phyloP scores from a whole-genome alignment of 1,284 basidiomycete species.

The Microbotryum violaceum region DNA sequence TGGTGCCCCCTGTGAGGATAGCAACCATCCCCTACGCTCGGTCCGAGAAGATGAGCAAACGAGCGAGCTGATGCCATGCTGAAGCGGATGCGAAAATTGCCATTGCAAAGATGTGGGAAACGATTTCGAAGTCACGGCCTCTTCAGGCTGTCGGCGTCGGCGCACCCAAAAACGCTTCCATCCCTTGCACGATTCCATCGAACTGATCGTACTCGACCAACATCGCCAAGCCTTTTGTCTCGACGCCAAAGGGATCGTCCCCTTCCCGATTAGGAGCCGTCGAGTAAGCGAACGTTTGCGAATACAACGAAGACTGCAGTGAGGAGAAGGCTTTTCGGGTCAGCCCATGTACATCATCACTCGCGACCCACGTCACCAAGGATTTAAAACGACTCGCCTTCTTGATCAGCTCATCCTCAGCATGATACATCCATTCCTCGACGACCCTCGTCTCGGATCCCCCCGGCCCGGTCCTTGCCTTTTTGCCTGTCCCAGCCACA shows the following conservation, averaged over 20 bases:
- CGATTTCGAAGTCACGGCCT: no score
- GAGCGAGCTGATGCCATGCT: no score
- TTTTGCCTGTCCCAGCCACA: constrained; percentile 46
- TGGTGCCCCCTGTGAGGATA: no score
- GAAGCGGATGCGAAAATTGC: no score
- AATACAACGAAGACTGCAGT: constrained; percentile 53
- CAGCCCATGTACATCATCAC: no score
- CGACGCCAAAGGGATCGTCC: constrained; percentile 58
- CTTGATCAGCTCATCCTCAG: constrained; percentile 70
- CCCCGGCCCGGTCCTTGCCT: constrained; percentile 42
- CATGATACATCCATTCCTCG: constrained; percentile 62
- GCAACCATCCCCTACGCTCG: no score
- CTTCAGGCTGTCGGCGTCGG: neutral
- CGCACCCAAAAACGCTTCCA: constrained; percentile 40
- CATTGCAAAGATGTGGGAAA: no score
- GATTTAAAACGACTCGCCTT: constrained; percentile 47
- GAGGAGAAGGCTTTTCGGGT: no score
- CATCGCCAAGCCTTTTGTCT: constrained; percentile 67
- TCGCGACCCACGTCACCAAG: neutral
- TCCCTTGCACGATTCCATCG: constrained; percentile 39
- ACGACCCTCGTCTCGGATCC: constrained; percentile 38
- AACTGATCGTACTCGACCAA: constrained; percentile 49
- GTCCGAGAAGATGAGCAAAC: no score
- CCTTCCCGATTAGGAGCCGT: constrained; percentile 55
- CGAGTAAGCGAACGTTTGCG: constrained; percentile 60